Evolutionary conservation across 2,329 filamentous ascomycete genomes (phyloP).

Genomic region (Sclerotinia minor): DNA sequence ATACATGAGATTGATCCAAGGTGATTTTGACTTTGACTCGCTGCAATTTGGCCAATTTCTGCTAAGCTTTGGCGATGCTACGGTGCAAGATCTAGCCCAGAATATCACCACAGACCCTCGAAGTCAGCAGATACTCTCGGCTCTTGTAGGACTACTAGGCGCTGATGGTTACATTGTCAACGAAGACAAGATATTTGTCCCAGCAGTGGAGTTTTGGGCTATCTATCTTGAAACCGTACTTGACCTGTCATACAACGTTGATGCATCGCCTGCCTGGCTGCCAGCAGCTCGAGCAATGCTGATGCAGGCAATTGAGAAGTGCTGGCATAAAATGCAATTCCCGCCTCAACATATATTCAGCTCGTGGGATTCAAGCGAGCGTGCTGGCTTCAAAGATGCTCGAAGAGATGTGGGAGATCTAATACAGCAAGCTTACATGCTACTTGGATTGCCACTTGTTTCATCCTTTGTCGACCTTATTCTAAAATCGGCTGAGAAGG

Average conservation of each 20-base stretch:
- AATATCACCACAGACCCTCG: slow-evolving; percentile 49
- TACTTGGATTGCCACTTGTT: slow-evolving; percentile 58
- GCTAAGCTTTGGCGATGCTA: slow-evolving; percentile 68
- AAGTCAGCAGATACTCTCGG: slow-evolving; percentile 55
- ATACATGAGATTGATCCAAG: slow-evolving; percentile 56
- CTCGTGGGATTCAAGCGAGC: slow-evolving; percentile 69
- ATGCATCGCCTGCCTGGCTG: slow-evolving; percentile 56
- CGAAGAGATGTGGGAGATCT: slow-evolving; percentile 79
- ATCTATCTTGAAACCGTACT: slow-evolving; percentile 70
- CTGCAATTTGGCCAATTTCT: slow-evolving; percentile 67
- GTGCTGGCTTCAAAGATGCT: slow-evolving; percentile 67
- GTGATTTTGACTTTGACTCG: slow-evolving; percentile 63
- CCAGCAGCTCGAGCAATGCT: slow-evolving; percentile 58
- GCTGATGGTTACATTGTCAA: slow-evolving; percentile 66
- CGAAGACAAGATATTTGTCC: slow-evolving; percentile 74
- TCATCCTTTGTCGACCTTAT: slow-evolving; percentile 58
- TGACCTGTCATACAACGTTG: slow-evolving; percentile 56
- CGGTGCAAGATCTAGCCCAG: slow-evolving; percentile 59
- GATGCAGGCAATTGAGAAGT: slow-evolving; percentile 63
- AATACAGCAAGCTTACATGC: slow-evolving; percentile 67
- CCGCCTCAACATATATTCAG: slow-evolving; percentile 53
- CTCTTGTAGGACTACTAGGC: slow-evolving; percentile 64
- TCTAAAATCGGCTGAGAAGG: slow-evolving; percentile 48
- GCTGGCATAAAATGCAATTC: slow-evolving; percentile 69
- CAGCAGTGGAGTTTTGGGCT: slow-evolving; percentile 77